Conservation (phyloP, 2,329 filamentous ascomycete genomes). For the Pestalotiopsis sp. region DNA sequence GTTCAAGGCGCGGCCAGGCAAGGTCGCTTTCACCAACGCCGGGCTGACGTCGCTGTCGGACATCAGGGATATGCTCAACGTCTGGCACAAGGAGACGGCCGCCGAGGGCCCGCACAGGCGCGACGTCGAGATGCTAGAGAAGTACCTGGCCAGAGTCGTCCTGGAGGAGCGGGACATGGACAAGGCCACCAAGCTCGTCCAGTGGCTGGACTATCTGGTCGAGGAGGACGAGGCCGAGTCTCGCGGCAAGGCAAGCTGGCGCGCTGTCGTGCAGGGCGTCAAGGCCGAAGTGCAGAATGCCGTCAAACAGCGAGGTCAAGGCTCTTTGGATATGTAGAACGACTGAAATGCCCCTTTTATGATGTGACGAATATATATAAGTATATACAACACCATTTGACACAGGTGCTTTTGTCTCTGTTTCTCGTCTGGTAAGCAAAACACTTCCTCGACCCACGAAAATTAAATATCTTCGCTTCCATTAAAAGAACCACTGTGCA, state of each 20-base stretch:
- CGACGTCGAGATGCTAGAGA: conserved; percentile 75
- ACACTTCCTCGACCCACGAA: no score
- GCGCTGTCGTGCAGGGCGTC: conserved; percentile 42
- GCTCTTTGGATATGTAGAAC: conserved; percentile 48
- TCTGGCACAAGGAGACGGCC: conserved; percentile 75
- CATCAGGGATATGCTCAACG: conserved; percentile 72
- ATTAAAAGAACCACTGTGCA: not conserved
- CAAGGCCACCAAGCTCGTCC: conserved; percentile 71
- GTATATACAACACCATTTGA: not conserved
- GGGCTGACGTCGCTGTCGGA: conserved; percentile 52
- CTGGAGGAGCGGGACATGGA: conserved; percentile 75
- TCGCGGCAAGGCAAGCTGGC: conserved; percentile 48
- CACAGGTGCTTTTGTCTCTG: no score
- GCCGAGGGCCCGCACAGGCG: conserved; percentile 76
- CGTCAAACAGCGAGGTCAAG: conserved; percentile 58
- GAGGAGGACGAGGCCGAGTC: conserved; percentile 6
- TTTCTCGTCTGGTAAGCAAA: no score
- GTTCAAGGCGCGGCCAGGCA: conserved; percentile 49
- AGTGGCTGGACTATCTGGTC: conserved; percentile 66
- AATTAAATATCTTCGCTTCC: no score
- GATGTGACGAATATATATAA: not conserved
- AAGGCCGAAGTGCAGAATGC: conserved; percentile 57
- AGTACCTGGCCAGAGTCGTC: conserved; percentile 74
- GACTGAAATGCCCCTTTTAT: not conserved
- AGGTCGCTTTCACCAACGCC: conserved; percentile 47